phyloP scores from a whole-genome alignment of 1,284 basidiomycete species.

The Naganishia cerealis region DNA sequence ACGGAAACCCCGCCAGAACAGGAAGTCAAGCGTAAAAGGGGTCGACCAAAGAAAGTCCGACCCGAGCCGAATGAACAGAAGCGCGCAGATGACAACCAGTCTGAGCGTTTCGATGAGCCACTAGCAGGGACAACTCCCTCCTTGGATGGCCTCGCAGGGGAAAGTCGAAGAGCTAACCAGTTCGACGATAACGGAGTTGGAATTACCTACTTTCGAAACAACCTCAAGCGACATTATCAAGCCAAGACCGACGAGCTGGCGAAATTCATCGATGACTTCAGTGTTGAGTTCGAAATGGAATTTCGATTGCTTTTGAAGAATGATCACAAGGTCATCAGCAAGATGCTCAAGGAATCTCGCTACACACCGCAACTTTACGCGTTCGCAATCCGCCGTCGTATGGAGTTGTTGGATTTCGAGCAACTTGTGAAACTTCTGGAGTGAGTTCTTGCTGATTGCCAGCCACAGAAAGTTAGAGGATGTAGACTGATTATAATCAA shows the following conservation, averaged over 20 bases:
- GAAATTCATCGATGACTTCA: neutral
- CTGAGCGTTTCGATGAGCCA: neutral
- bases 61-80: neutral
- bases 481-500: neutral
- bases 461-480: neutral
- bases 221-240: slow-evolving; percentile 1
- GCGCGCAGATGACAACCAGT: neutral
- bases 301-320: neutral
- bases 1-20: neutral
- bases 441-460: neutral
- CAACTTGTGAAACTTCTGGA: neutral
- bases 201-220: slow-evolving; percentile 5
- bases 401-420: slow-evolving; percentile 12
- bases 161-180: neutral
- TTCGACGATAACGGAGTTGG: slow-evolving; percentile 13
- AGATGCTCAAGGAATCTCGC: neutral
- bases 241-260: neutral
- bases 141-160: neutral
- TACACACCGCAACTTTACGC: slow-evolving; percentile 9
- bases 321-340: neutral
- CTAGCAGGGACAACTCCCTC: neutral
- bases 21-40: slow-evolving; percentile 3
- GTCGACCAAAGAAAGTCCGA: neutral
- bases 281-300: slow-evolving; percentile 3
- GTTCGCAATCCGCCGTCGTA: neutral